phyloP scores from a whole-genome alignment of 257 asterid species.

The Mitragyna speciosa region DNA sequence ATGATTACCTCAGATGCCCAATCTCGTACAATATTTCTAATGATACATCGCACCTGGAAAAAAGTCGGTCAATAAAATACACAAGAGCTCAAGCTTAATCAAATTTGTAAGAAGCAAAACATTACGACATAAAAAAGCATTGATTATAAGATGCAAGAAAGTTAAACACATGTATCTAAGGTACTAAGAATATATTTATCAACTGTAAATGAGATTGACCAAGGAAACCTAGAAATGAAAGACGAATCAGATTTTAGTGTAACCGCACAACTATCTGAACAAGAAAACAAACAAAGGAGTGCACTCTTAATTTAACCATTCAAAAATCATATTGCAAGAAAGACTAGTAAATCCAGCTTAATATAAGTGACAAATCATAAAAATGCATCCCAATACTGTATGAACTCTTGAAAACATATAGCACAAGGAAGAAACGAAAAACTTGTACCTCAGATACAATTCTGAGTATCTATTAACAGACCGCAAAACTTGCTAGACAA shows the following conservation, averaged over 20 bases:
- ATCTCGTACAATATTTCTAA: constrained; percentile 93
- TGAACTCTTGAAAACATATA: not conserved
- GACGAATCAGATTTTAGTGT: not conserved
- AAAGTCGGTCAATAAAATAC: not conserved
- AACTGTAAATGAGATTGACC: not conserved
- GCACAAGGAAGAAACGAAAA: not conserved
- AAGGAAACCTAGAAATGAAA: not conserved
- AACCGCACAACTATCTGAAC: not conserved
- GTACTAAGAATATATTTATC: not conserved
- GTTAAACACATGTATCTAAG: not conserved
- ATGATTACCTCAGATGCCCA: constrained; percentile 89
- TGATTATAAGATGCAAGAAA: not conserved
- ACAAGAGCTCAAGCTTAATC: not conserved
- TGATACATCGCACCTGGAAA: constrained; percentile 86
- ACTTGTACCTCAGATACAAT: not conserved
- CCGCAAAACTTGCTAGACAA: too few species aligned
- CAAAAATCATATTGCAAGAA: too few species aligned
- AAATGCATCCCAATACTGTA: not conserved
- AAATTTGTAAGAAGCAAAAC: not conserved
- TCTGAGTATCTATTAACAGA: too few species aligned
- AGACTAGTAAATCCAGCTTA: not conserved
- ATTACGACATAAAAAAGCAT: too few species aligned
- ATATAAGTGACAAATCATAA: too few species aligned
- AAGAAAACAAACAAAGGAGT: too few species aligned
- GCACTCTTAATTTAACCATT: not conserved